Conservation (phyloP, 257 asterid species). For the Solanum dulcamara region DNA sequence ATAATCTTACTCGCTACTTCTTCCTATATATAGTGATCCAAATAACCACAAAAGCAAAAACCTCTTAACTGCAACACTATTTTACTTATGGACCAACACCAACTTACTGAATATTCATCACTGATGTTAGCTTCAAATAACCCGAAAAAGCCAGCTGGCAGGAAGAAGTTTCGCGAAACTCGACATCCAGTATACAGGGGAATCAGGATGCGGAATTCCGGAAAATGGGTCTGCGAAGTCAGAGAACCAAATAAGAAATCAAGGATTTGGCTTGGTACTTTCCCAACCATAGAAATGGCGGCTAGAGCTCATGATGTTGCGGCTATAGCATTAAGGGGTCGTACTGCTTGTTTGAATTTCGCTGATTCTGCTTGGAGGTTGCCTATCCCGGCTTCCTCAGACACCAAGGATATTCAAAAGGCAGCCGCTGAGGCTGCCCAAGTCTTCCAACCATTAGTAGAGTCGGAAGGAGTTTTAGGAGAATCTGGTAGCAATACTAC, state of each 20-base stretch:
- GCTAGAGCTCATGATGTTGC: slow-evolving; percentile 79
- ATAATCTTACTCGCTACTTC: too few relatives aligned
- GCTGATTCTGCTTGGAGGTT: slow-evolving; percentile 58
- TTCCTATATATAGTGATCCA: too few relatives aligned
- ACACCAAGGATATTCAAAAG: slow-evolving; percentile 45
- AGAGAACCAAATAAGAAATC: slow-evolving; percentile 64
- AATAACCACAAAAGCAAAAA: too few relatives aligned
- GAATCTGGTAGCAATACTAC: background rate
- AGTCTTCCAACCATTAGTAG: slow-evolving; percentile 13
- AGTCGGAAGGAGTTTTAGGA: background rate
- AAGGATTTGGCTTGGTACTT: slow-evolving; percentile 72
- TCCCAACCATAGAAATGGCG: slow-evolving; percentile 53
- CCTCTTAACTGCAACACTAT: too few relatives aligned
- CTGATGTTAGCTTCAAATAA: slow-evolving; percentile 34
- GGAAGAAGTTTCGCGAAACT: slow-evolving; percentile 60
- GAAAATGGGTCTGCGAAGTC: slow-evolving; percentile 62
- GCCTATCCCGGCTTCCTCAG: slow-evolving; percentile 31
- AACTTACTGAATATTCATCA: too few relatives aligned
- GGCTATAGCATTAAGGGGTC: slow-evolving; percentile 48
- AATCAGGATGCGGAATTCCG: slow-evolving; percentile 38
- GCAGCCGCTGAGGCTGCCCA: slow-evolving; percentile 52
- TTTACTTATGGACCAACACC: too few relatives aligned
- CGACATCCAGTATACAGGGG: slow-evolving; percentile 72
- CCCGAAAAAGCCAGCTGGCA: slow-evolving; percentile 49
- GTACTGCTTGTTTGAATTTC: slow-evolving; percentile 47